Base-by-base conservation (phyloP, 306 rosid species). In the Pyrus communis region DNA sequence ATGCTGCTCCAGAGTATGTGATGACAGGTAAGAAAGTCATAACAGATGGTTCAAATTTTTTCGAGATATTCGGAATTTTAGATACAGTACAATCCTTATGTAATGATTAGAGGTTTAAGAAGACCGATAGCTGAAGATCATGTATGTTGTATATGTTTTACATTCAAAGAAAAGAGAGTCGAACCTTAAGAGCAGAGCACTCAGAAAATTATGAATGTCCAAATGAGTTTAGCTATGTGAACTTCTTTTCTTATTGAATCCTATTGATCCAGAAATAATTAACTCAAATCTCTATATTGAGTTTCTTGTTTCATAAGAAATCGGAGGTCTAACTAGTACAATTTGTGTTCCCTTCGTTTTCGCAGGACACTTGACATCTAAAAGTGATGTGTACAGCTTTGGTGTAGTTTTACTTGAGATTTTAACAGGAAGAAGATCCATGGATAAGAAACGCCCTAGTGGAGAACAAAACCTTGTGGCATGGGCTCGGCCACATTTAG, bases 1-100 rank as follows among this genome's bases (percentile, higher is more conserved):
- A 90, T 82, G 97, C 98, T 75, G 97, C 98, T 77, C 98, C 98
- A 52, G 96, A 94, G 85, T 89, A 92, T 81, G 96, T 94, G 77
- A 94, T 94, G 98, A 94, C 98, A 78, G 98, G 98, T 92, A 83
- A 88, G 54, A 67, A 61, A 67, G 28, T 70, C 58, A 28, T 38
- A 3, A 65, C 38, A 73, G 73, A 54, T 78, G 70, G 80, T 79
- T 70, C 68, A 64, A 76, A 43, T n/a, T 43, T 30, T 68, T 65
- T 67, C 45, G 58, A 70, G 71, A 74, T 67, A 69, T 62, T 46
- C 30, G 22, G 55, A 69, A 33, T 73, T 77, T 25, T 35, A 63
- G 57, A 27, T 58, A 75, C 25, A 27, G 15, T 38, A 43, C 28
- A 72, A 54, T 33, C 78, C 71, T 75, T 38, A 25, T 69, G 49